Conservation (phyloP, 345 rosid species). For the Punica granatum region DNA sequence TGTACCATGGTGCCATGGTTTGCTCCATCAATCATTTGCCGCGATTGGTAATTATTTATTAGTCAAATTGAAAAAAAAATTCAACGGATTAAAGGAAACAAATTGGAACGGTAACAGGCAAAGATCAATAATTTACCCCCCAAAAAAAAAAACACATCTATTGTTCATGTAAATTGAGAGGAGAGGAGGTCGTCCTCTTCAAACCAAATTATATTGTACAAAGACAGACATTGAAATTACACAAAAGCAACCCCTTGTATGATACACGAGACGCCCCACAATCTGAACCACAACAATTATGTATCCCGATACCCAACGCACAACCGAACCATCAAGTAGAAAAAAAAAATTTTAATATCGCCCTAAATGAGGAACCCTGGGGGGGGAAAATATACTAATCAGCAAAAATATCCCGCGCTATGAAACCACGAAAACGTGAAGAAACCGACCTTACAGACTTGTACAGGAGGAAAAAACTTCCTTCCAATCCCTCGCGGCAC, state of each 20-base stretch:
- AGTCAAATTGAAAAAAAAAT: no score
- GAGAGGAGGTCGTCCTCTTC: constrained; percentile 14
- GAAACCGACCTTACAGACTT: constrained; percentile 11
- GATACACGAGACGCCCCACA: constrained; percentile 38
- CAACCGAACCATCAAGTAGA: constrained; percentile 11
- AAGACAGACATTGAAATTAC: constrained; percentile 5
- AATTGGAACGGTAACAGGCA: no score
- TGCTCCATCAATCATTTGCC: no score
- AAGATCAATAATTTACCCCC: no score
- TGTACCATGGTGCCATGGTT: no score
- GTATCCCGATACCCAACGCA: constrained; percentile 25
- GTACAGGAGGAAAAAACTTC: constrained; percentile 18
- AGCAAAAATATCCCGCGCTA: constrained; percentile 31
- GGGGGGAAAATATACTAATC: constrained; percentile 23
- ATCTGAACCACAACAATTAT: constrained; percentile 17
- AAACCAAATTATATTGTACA: constrained; percentile 41
- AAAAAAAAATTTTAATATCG: constrained; percentile 13
- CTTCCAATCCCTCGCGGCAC: constrained; percentile 34
- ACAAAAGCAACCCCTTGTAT: constrained; percentile 30
- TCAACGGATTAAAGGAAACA: no score
- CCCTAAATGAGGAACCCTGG: constrained; percentile 18
- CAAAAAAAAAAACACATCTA: no score
- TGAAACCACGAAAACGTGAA: constrained; percentile 7
- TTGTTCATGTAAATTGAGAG: no score
- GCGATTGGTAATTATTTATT: no score